phyloP scores from a whole-genome alignment of 371 early-diverging fungal genomes.

The Batrachochytrium dendrobatidis region DNA sequence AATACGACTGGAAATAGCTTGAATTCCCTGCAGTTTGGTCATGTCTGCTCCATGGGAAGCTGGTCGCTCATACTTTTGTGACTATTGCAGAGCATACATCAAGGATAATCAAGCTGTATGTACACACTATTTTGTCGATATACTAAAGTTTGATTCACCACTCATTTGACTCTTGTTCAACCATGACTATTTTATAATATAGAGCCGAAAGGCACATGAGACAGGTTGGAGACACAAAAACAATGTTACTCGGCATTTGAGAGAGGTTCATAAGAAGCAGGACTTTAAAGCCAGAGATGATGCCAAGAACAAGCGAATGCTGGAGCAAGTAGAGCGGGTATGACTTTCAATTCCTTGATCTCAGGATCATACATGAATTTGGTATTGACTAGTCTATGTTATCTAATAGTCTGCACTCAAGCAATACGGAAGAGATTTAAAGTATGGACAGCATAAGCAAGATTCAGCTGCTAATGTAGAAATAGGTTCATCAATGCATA shows the following conservation, averaged over 20 bases:
- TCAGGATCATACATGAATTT: background rate
- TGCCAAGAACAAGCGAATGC: background rate
- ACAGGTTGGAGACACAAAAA: background rate
- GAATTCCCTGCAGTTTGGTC: too few species aligned
- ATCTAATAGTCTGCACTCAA: background rate
- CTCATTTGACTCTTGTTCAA: background rate
- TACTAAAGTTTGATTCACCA: background rate
- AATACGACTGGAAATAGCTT: too few species aligned
- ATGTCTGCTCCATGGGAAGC: background rate
- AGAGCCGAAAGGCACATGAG: constrained; percentile 2
- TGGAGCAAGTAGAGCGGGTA: constrained; percentile 5
- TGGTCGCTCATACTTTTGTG: background rate
- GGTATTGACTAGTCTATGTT: background rate
- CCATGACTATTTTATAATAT: background rate
- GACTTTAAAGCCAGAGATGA: constrained; percentile 1
- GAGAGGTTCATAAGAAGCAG: background rate
- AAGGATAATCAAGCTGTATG: background rate
- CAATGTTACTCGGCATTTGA: background rate
- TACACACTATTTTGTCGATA: background rate
- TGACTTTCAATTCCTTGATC: background rate
- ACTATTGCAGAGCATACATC: constrained; percentile 1
- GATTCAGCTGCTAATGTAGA: background rate
- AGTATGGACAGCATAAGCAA: background rate
- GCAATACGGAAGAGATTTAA: background rate
- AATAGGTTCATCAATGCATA: background rate